Base-by-base conservation (phyloP, 164 flowering plant genomes). In the Stephania japonica region DNA sequence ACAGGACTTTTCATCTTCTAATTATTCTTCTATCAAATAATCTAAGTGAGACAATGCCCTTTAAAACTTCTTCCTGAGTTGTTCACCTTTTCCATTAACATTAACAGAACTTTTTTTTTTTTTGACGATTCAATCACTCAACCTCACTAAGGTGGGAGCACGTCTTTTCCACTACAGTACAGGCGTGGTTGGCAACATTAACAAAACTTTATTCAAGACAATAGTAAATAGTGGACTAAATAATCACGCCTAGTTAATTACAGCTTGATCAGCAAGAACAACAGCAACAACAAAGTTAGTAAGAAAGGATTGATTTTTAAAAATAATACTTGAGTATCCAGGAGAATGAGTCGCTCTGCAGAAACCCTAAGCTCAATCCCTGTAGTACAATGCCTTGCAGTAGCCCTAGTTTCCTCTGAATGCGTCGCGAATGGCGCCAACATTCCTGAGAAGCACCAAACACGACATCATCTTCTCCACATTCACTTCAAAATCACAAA, bases 311-410 rank as follows among this genome's bases (percentile, higher is more conserved):
- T 18, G 7, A 56, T 56, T 16, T 7, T 14, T 56, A 19, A 7
- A 27, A 4, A 19, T 5, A 56, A 16, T 59, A 90, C 98, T 94
- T 91, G 97, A 44, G 98, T 90, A 80, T 94, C 98, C 70, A 94
- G 97, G 76, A 94, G 98, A 72, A 94, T 90, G 62, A 94, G 76
- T 67, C 98, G 83, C 71, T 94, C 97, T 42, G 90, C 71, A 42
- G 97, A 85, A 76, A 94, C 75, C 80, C 97, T 79, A 7, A 93
- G 95, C 80, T 94, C 98, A 79, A 92, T 88, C 44, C 98, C 98
- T 18, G 71, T 71, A n/a, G 91, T 86, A 80, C 89, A 88, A 67
- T 94, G 97, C 82, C 85, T 86, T 26, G 97, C 92, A 87, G 82
- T 78, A 72, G 87, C 90, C 76, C 86, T 85, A 6, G 81, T 87